A percentile compares a stretch with the other conserved stretches of the same genome.
phyloP scores from a whole-genome alignment of 2,329 filamentous ascomycete species.

The Neocatenulostroma microsporum region DNA sequence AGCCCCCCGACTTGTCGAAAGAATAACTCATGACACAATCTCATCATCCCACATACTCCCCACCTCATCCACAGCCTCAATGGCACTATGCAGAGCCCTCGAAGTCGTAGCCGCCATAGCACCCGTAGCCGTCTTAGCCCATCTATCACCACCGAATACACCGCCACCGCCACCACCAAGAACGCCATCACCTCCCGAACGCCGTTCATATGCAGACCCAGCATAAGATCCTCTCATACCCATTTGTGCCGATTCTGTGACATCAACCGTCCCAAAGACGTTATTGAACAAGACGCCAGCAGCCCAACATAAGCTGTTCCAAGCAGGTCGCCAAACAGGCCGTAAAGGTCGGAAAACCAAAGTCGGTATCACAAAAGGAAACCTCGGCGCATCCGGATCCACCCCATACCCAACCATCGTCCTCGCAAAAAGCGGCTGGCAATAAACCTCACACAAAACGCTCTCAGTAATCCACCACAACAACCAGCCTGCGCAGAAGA shows the following conservation, averaged over 20 bases:
- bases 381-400: conserved; percentile 44
- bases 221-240: no score
- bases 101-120: conserved; percentile 9
- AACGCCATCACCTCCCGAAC: no score
- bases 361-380: conserved; percentile 50
- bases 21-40: conserved; percentile 3
- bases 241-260: no score
- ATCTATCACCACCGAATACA: no score
- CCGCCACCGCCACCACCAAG: no score
- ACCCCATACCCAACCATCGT: conserved; percentile 45
- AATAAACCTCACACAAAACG: conserved; percentile 34
- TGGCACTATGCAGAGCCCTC: conserved; percentile 15
- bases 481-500: conserved; percentile 34
- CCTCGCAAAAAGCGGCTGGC: conserved; percentile 42
- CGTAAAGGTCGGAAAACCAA: conserved; percentile 40
- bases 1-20: not conserved
- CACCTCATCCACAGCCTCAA: conserved; percentile 21
- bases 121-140: conserved; percentile 7
- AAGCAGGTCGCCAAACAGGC: conserved; percentile 29
- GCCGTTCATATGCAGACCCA: no score
- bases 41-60: conserved; percentile 26
- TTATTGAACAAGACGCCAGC: no score
- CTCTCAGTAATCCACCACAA: conserved; percentile 40
- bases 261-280: conserved; percentile 3
- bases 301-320: no score